Percentiles rank a stretch among this genome's conserved stretches.
These are phyloP conservation scores for Fraxinus pennsylvanica DNA, from an alignment of 257 asterid genomes.

Conservation along the genomic window DNA sequence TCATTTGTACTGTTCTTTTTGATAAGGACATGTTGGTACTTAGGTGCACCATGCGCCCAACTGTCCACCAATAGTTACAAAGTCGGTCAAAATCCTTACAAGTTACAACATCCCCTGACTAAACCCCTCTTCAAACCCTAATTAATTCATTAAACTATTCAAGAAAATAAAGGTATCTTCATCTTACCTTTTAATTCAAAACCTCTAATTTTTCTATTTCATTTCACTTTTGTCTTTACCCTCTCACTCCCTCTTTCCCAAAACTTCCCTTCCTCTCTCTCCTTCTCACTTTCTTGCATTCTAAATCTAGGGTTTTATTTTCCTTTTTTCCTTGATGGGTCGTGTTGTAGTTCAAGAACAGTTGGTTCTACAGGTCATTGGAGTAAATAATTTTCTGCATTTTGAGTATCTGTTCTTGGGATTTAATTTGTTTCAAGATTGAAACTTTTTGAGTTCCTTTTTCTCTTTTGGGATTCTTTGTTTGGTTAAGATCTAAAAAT, in stretches of 20 bases:
- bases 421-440: slow-evolving; percentile 26
- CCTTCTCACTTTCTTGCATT: slow-evolving; percentile 24
- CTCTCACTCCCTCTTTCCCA: slow-evolving; percentile 46
- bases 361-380: slow-evolving; percentile 26
- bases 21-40: slow-evolving; percentile 52
- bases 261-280: slow-evolving; percentile 23
- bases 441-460: slow-evolving; percentile 26
- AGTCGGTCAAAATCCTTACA: slow-evolving; percentile 37
- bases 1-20: not conserved
- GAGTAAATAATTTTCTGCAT: slow-evolving; percentile 48
- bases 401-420: slow-evolving; percentile 32
- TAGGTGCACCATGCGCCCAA: slow-evolving; percentile 52
- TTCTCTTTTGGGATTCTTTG: slow-evolving; percentile 17
- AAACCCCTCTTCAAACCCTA: slow-evolving; percentile 32
- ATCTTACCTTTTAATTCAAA: slow-evolving; percentile 54
- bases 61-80: slow-evolving; percentile 44
- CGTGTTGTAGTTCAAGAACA: slow-evolving; percentile 22
- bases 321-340: slow-evolving; percentile 19
- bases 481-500: slow-evolving; percentile 12
- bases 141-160: slow-evolving; percentile 17
- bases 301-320: slow-evolving; percentile 81
- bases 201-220: slow-evolving; percentile 55
- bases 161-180: slow-evolving; percentile 11
- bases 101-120: slow-evolving; percentile 12
- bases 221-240: slow-evolving; percentile 78